phyloP scores from a whole-genome alignment of 1,139 yeast genomes.

The Nakaseomyces uthaithaninus region DNA sequence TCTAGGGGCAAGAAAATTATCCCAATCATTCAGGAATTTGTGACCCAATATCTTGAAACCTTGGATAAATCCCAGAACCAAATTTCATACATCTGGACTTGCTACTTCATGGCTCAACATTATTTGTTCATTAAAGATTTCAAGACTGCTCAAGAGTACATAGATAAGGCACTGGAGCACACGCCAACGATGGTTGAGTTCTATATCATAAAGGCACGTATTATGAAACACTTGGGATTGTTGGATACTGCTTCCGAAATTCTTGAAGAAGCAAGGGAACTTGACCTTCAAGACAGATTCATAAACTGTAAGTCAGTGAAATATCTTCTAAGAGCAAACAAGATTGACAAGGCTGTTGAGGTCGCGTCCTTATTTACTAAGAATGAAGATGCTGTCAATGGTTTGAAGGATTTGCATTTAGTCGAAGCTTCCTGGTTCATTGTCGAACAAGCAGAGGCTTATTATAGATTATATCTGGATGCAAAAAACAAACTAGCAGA shows the following conservation, averaged over 20 bases:
- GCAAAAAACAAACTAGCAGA: slow-evolving; percentile 30
- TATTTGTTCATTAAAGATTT: slow-evolving; percentile 49
- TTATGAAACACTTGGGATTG: slow-evolving; percentile 64
- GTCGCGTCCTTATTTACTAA: slow-evolving; percentile 75
- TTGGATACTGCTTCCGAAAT: slow-evolving; percentile 51
- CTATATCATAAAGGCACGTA: slow-evolving; percentile 70
- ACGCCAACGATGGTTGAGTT: slow-evolving; percentile 82
- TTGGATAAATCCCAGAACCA: slow-evolving; percentile 37
- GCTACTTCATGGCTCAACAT: slow-evolving; percentile 77
- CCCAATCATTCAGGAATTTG: slow-evolving; percentile 46
- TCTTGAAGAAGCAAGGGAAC: slow-evolving; percentile 62
- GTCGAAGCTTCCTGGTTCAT: slow-evolving; percentile 94
- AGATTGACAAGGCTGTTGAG: slow-evolving; percentile 66
- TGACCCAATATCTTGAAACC: slow-evolving; percentile 39
- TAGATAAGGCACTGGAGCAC: slow-evolving; percentile 60
- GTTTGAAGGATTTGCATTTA: slow-evolving; percentile 75
- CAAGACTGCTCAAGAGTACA: slow-evolving; percentile 44
- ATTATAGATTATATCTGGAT: slow-evolving; percentile 39
- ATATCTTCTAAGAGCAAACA: slow-evolving; percentile 73
- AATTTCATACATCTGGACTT: slow-evolving; percentile 61
- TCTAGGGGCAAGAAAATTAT: slow-evolving; percentile 30
- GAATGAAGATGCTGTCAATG: slow-evolving; percentile 67
- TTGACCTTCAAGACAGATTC: slow-evolving; percentile 86
- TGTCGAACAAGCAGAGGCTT: slow-evolving; percentile 78
- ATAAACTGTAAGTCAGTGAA: slow-evolving; percentile 84